These are phyloP conservation scores for Fagopyrum homotropicum DNA, from an alignment of 148 eudicot species.

Conservation along the genomic window DNA sequence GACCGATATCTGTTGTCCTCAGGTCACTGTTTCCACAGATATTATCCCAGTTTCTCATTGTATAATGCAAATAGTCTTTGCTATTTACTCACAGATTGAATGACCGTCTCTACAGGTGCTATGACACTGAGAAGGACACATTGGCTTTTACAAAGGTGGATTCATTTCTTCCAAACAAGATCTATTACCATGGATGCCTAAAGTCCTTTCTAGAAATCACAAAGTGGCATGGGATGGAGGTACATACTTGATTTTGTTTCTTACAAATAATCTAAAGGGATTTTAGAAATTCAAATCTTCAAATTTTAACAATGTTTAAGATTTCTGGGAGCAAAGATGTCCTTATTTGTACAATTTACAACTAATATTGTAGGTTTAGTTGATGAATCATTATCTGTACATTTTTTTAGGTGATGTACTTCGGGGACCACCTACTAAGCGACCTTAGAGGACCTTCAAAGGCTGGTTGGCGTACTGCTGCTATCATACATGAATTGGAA, in stretches of 20 bases:
- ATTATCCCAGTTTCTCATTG: neutral
- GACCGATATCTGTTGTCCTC: neutral
- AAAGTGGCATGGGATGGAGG: constrained; percentile 99
- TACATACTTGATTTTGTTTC: constrained; percentile 16
- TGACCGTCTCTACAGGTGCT: constrained; percentile 44
- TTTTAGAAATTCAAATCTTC: neutral
- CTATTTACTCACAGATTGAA: neutral
- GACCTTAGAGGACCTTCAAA: constrained; percentile 96
- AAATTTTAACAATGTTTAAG: constrained; percentile 13
- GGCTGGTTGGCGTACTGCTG: constrained; percentile 99
- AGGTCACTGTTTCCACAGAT: neutral
- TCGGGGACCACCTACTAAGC: constrained; percentile 96
- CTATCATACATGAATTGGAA: constrained; percentile 85
- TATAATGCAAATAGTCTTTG: neutral
- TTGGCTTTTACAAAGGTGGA: constrained; percentile 92
- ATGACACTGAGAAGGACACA: constrained; percentile 75
- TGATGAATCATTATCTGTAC: neutral
- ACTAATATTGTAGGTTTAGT: neutral
- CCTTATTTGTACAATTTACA: neutral
- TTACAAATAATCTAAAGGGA: neutral
- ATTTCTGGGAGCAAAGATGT: neutral
- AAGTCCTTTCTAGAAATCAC: constrained; percentile 86
- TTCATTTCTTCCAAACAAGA: constrained; percentile 61
- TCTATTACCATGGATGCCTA: constrained; percentile 95
- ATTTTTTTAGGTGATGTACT: constrained; percentile 76